Base-by-base conservation (phyloP, 148 eudicot species). In the Rhododendron henanense region DNA sequence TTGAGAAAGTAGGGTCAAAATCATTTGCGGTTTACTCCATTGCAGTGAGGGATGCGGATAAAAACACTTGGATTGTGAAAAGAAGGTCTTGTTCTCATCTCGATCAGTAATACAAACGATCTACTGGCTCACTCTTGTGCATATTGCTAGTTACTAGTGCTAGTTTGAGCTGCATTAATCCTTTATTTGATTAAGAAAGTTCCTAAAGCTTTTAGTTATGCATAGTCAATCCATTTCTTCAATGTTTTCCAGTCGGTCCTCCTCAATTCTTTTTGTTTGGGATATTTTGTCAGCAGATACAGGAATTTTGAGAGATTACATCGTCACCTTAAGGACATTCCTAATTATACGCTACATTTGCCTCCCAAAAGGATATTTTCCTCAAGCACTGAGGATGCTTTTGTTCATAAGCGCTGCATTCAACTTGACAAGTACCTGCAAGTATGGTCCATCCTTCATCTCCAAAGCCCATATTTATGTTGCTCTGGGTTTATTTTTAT, bases 281-380 rank as follows among this genome's bases (percentile, higher is more conserved):
- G 77, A 47, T 88, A 55, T 78, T 73, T 77, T 86, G 83, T 88
- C 82, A 55, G 82, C 95, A 97, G 99, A 91, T 95, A 95, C 84
- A 88, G 98, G 84, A 97, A 97, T 87, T 97, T 97, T 88, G 98
- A 97, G 91, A 91, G 98, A 85, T 87, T 97, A 88, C 99, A 97
- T 88, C 94, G 98, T 85, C 96, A 94, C 35, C 98, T 95, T 37
- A 97, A 97, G 92, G 98, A 95, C 45, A 97, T 97, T 61, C 98
- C 98, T 57, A 97, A 97, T 88, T 97, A 95, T 89, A 94, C 94
- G 37, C 87, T 97, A 81, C 96, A 97, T 89, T 90, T 97, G 92
- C 99, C 99, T 73, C 99, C 99, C 75, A 97, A 95, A 93, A 95
- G 99, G 90, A 97, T 97, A 90, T 97, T 97, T 88, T 97, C 98